phyloP scores from a whole-genome alignment of 2,329 filamentous ascomycete genomes.

The Colletotrichum camelliae region DNA sequence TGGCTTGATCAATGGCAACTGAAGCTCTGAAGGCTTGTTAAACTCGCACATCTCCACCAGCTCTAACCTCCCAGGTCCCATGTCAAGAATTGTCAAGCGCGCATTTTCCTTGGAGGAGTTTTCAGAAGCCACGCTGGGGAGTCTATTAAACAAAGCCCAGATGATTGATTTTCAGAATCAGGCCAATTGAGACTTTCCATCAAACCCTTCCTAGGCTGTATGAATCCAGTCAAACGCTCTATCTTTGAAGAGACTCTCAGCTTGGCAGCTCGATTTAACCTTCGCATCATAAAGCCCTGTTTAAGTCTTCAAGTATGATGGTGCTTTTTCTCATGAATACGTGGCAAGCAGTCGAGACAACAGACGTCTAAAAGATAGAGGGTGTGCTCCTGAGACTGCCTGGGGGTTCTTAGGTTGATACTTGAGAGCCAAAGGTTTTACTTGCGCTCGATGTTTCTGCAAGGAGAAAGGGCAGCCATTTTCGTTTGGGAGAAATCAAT shows the following conservation, averaged over 20 bases:
- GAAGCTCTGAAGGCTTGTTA: accelerated
- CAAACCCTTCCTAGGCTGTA: too few relatives aligned
- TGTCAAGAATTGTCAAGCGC: too few relatives aligned
- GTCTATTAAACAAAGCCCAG: not conserved
- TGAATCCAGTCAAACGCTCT: not conserved
- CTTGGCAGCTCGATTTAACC: accelerated
- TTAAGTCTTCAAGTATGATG: accelerated
- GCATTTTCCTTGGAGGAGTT: too few relatives aligned
- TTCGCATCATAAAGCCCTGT: too few relatives aligned
- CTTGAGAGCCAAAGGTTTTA: too few relatives aligned
- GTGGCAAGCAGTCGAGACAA: too few relatives aligned
- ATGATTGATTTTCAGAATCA: accelerated
- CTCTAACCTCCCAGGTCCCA: not conserved
- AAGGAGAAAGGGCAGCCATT: too few relatives aligned
- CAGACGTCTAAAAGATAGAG: too few relatives aligned
- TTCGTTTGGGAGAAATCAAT: too few relatives aligned
- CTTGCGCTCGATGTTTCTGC: too few relatives aligned
- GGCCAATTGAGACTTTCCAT: not conserved
- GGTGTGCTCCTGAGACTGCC: too few relatives aligned
- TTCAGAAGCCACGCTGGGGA: accelerated
- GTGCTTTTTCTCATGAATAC: not conserved
- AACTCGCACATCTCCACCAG: not conserved
- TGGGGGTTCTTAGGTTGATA: too few relatives aligned
- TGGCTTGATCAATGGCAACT: not conserved
- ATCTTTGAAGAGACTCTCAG: not conserved